Base-by-base conservation (phyloP, 2,329 filamentous ascomycete species). In the Westerdykella aurantiaca region DNA sequence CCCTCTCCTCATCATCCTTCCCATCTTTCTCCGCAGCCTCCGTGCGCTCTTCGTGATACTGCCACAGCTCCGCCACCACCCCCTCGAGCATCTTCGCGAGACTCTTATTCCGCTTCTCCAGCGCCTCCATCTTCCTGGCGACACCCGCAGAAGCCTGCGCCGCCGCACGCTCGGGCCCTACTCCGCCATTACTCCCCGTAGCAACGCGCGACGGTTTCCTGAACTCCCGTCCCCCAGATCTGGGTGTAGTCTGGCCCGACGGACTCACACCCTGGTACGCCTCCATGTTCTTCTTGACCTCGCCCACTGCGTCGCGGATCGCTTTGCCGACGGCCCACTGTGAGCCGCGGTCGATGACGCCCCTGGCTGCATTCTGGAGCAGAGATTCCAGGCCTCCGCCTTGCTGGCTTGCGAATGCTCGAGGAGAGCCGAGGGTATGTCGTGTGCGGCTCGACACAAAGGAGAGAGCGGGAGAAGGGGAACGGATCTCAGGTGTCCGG, bases 271-370 rank as follows among this genome's bases (percentile, higher is more conserved):
- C 50, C 50, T 86, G 83, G 25, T 85, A 73, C 23, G 77, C 78
- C 56, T 85, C 79, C 52, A 90, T 80, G 52, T 88, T 89, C 56
- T 85, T 85, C 47, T 80, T 79, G 39, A 91, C 84, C 66, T 94
- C 88, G 7, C 82, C 83, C 59, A 93, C 78, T 14, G 87, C 86
- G 53, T 87, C 86, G n/a, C 87, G 79, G 6, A 93, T 81, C 0
- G 83, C 86, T 63, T 86, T 84, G 59, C 88, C 89, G 44, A 93
- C 84, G 6, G 86, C 86, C 49, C 89, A 80, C 57, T 81, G 84
- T 64, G 90, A 85, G 41, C 86, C 78, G 25, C 80, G 77, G 55
- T 87, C 82, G 29, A 88, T 72, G 13, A 91, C 81, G 41, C 81
- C 82, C 59, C 84, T 86, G 16, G 86, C 85, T 3, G 87, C 86